Percentiles rank a stretch among this genome's conserved stretches.
Evolutionary conservation across 2,329 filamentous ascomycete species (phyloP).

Genomic region (Saccharata proteae): DNA sequence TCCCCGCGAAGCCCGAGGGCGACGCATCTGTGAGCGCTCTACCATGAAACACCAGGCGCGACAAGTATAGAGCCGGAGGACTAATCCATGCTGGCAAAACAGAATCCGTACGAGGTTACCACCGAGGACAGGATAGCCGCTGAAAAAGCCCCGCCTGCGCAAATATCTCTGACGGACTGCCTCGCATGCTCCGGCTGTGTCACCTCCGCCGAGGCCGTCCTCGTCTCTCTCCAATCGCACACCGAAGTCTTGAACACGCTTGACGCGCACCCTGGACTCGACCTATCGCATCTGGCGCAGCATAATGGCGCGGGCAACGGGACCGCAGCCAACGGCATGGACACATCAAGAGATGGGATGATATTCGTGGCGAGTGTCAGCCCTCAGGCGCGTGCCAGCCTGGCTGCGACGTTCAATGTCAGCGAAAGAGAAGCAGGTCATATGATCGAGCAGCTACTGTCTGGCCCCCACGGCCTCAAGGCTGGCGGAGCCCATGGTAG

Average conservation of each 20-base stretch:
- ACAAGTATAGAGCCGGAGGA: no score
- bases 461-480: slow-evolving; percentile 56
- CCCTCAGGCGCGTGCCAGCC: slow-evolving; percentile 77
- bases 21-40: slow-evolving; percentile 30
- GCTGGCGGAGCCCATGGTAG: slow-evolving; percentile 60
- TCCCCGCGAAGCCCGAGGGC: slow-evolving; percentile 53
- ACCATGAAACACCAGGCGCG: no score
- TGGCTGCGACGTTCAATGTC: slow-evolving; percentile 72
- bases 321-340: slow-evolving; percentile 1
- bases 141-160: slow-evolving; percentile 54
- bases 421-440: slow-evolving; percentile 61
- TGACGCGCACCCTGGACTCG: slow-evolving; percentile 45
- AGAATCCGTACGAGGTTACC: slow-evolving; percentile 71
- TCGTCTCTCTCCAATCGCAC: slow-evolving; percentile 89
- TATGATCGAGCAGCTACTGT: slow-evolving; percentile 73
- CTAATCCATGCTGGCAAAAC: no score
- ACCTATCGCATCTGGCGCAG: slow-evolving; percentile 18
- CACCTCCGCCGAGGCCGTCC: slow-evolving; percentile 92
- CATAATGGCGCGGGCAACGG: slow-evolving; percentile 11
- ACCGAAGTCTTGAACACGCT: slow-evolving; percentile 76
- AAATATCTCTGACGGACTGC: slow-evolving; percentile 94
- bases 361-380: slow-evolving; percentile 88
- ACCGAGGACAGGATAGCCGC: slow-evolving; percentile 66
- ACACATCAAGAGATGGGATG: slow-evolving; percentile 53
- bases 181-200: slow-evolving; percentile 96